These are phyloP conservation scores for Malassezia sp. DNA, from an alignment of 1,284 basidiomycete species.

Conservation along the genomic window DNA sequence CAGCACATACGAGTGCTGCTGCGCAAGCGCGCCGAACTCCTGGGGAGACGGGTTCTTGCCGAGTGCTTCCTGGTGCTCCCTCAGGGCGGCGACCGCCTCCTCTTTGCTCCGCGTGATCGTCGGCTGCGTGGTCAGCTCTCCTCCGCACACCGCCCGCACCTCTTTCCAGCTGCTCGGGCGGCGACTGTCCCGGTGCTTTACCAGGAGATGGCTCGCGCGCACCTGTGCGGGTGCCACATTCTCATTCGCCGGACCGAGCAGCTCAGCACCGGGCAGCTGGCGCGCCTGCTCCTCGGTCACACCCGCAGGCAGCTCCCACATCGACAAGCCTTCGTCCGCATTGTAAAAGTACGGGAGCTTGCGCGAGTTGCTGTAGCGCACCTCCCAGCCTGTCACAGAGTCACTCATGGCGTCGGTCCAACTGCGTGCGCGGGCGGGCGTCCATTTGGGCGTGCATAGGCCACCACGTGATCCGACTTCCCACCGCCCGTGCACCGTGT, in stretches of 20 bases:
- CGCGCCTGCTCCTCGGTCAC: constrained; percentile 50
- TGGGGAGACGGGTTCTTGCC: constrained; percentile 26
- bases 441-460: not conserved
- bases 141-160: constrained; percentile 14
- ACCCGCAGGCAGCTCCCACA: constrained; percentile 68
- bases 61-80: constrained; percentile 25
- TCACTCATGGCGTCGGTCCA: too few species aligned
- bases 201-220: constrained; percentile 82
- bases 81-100: constrained; percentile 70
- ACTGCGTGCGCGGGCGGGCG: not conserved
- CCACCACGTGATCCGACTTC: too few species aligned
- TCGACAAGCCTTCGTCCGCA: constrained; percentile 58
- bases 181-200: constrained; percentile 79
- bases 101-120: constrained; percentile 80
- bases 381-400: constrained; percentile 41
- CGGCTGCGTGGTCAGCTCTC: constrained; percentile 49
- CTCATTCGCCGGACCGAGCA: constrained; percentile 46
- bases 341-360: constrained; percentile 83
- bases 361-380: constrained; percentile 62
- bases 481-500: too few species aligned
- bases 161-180: constrained; percentile 56
- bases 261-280: constrained; percentile 34
- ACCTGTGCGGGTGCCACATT: too few species aligned
- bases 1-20: constrained; percentile 26
- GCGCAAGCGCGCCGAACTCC: constrained; percentile 35